Percentiles rank a stretch among this genome's conserved stretches.
phyloP scores from a whole-genome alignment of 345 rosid species.

The Mercurialis annua region DNA sequence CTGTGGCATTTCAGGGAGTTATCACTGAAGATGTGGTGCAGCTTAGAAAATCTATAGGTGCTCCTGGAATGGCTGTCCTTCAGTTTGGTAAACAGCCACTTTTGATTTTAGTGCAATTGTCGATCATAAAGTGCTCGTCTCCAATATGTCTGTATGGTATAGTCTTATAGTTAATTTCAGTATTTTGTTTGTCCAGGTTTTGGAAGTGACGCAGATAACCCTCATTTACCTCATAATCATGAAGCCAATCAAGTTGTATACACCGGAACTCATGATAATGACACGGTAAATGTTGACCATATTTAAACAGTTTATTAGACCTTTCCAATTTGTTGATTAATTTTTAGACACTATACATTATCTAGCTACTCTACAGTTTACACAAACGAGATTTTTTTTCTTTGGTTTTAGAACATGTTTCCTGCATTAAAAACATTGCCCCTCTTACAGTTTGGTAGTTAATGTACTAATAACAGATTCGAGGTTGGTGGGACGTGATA shows the following conservation, averaged over 20 bases:
- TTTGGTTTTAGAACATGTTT: neutral
- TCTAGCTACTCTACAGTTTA: neutral
- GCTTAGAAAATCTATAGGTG: conserved; percentile 82
- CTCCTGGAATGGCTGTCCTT: conserved; percentile 99
- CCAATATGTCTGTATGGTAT: conserved; percentile 9
- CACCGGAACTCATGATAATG: conserved; percentile 98
- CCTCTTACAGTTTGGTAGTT: conserved; percentile 9
- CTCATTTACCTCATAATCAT: conserved; percentile 94
- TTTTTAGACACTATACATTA: neutral
- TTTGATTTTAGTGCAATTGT: neutral
- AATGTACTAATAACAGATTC: conserved; percentile 39
- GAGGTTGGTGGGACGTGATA: conserved; percentile 82
- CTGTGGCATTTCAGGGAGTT: conserved; percentile 60
- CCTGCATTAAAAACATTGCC: conserved; percentile 4
- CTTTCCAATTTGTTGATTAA: neutral
- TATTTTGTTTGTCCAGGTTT: conserved; percentile 51
- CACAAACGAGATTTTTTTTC: no score
- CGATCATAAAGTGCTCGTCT: neutral
- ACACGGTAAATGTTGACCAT: conserved; percentile 50
- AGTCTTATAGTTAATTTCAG: neutral
- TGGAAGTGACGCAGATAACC: conserved; percentile 75
- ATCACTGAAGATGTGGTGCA: conserved; percentile 87
- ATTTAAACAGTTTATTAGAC: neutral
- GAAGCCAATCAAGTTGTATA: conserved; percentile 88
- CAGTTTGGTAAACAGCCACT: conserved; percentile 66